Evolutionary conservation across 495 filamentous ascomycete genomes (phyloP).

Genomic region (Haplographium delicatum): DNA sequence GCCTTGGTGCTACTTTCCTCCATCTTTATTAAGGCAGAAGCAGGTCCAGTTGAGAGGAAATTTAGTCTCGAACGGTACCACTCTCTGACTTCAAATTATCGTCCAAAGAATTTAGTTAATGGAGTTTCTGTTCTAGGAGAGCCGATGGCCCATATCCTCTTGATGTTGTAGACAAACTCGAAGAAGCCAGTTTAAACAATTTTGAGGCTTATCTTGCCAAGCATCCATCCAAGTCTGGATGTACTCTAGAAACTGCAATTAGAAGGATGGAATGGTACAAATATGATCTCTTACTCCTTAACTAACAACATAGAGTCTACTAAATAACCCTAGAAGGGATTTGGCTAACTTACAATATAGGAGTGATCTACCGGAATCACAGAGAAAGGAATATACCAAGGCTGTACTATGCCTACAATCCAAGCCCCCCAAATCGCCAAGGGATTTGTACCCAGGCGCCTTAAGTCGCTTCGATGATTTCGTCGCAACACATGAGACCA

Average conservation of each 20-base stretch:
- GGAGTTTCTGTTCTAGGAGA: not conserved
- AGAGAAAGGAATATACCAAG: constrained; percentile 55
- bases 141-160: not conserved
- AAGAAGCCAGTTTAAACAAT: not conserved
- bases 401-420: constrained; percentile 59
- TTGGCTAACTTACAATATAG: constrained; percentile 27
- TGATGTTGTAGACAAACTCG: constrained; percentile 3
- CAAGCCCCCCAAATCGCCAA: constrained; percentile 38
- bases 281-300: not conserved
- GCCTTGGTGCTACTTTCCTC: not conserved
- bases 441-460: constrained; percentile 29
- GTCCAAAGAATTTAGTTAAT: not conserved
- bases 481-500: constrained; percentile 59
- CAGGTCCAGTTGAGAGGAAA: not conserved
- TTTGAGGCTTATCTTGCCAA: not conserved
- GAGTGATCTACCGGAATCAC: constrained; percentile 37
- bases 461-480: constrained; percentile 60
- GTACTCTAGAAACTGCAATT: constrained; percentile 6
- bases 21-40: not conserved
- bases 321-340: not conserved
- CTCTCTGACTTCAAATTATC: not conserved
- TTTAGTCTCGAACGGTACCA: not conserved
- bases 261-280: constrained; percentile 13
- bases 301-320: not conserved
- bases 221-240: not conserved